Evolutionary conservation across 495 filamentous ascomycete genomes (phyloP).

Genomic region (Penicillium odoratum): DNA sequence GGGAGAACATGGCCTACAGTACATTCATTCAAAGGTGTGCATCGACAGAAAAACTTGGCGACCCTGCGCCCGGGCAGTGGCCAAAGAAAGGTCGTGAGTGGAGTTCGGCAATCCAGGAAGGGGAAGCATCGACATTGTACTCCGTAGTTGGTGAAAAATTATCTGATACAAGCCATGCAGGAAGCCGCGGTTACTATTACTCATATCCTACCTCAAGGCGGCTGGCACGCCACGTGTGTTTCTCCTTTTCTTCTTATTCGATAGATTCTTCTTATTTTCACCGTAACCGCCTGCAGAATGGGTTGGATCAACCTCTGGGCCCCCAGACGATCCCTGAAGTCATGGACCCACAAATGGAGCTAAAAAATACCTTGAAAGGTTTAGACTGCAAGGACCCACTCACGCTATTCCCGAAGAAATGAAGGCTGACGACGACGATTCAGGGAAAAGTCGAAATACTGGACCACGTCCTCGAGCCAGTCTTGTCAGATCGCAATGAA

Average conservation of each 20-base stretch:
- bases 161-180: not conserved
- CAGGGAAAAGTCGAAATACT: not conserved
- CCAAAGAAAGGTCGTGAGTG: conserved; percentile 4
- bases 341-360: conserved; percentile 20
- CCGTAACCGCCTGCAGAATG: not conserved
- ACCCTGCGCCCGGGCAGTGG: conserved; percentile 4
- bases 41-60: not conserved
- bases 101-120: conserved; percentile 13
- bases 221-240: not conserved
- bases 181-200: not conserved
- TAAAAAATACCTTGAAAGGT: conserved; percentile 15
- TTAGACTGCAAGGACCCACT: conserved; percentile 16
- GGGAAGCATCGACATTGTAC: conserved; percentile 10
- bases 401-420: conserved; percentile 7
- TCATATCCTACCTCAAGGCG: not conserved
- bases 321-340: conserved; percentile 14
- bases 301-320: not conserved
- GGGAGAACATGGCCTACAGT: not conserved
- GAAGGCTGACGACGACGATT: conserved; percentile 23
- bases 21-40: not conserved
- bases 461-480: not conserved
- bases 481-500: not conserved
- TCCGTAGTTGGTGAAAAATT: not conserved
- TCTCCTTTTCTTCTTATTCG: not conserved
- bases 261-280: not conserved